A percentile compares a stretch with the other conserved stretches of the same genome.
Evolutionary conservation across 73 alveolate species (phyloP).

Genomic region (Breviolum minutum): DNA sequence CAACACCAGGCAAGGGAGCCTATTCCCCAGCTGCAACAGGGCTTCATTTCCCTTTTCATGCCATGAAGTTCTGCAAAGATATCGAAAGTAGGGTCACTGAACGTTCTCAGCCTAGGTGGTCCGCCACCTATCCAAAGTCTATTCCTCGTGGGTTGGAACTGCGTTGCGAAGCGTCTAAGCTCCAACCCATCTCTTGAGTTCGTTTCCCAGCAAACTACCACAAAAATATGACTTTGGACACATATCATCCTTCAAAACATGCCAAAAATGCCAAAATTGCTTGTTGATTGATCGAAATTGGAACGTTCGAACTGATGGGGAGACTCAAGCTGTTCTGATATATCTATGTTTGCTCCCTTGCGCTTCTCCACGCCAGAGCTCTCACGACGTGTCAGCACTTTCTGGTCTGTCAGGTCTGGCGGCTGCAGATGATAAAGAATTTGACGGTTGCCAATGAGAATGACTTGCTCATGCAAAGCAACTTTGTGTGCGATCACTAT

Average conservation of each 20-base stretch:
- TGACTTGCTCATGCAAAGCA: too few relatives aligned
- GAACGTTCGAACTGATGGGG: neutral
- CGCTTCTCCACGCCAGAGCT: neutral
- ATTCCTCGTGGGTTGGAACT: neutral
- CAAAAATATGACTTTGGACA: neutral
- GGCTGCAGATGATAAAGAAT: too few relatives aligned
- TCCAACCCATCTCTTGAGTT: constrained; percentile 34
- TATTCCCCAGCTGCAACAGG: neutral
- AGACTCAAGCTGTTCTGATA: constrained; percentile 18
- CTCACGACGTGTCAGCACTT: neutral
- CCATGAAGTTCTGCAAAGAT: neutral
- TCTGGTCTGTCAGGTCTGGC: neutral
- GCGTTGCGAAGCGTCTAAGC: neutral
- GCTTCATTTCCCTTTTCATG: neutral
- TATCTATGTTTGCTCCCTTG: neutral
- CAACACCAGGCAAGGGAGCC: neutral
- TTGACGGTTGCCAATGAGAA: too few relatives aligned
- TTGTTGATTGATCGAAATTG: too few relatives aligned
- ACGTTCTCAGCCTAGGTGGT: neutral
- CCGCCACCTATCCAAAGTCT: constrained; percentile 6
- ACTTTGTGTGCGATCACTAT: neutral
- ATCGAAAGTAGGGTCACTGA: neutral
- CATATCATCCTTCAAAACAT: neutral
- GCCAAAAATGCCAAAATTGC: neutral
- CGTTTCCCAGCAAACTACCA: neutral